phyloP scores from a whole-genome alignment of 1,139 yeast genomes.

The Wickerhamomyces sp. region DNA sequence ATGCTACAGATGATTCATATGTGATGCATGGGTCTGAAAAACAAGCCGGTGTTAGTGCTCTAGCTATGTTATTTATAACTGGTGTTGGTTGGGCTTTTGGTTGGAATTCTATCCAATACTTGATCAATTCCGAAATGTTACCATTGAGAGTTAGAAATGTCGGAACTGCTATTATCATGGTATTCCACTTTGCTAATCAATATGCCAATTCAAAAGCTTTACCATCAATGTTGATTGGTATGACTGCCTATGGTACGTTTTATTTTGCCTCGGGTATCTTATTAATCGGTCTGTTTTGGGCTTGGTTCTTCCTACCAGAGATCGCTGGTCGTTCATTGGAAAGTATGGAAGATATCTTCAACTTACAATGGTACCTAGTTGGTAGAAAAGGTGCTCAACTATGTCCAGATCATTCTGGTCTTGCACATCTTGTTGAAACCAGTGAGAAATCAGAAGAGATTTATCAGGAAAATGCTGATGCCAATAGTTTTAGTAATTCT shows the following conservation, averaged over 20 bases:
- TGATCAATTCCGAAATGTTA: conserved; percentile 52
- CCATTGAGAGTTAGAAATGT: conserved; percentile 49
- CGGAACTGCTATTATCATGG: conserved; percentile 51
- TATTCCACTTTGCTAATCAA: conserved; percentile 53
- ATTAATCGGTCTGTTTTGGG: conserved; percentile 37
- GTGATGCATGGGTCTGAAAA: conserved; percentile 28
- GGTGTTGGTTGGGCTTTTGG: conserved; percentile 63
- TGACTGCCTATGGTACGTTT: conserved; percentile 48
- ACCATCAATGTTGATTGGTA: conserved; percentile 44
- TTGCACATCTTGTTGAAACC: neutral
- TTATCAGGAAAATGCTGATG: conserved; percentile 25
- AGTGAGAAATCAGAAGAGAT: neutral
- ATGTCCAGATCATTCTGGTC: conserved; percentile 48
- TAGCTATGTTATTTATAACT: conserved; percentile 45
- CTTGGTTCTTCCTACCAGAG: conserved; percentile 45
- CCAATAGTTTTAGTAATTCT: conserved; percentile 30
- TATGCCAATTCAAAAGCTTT: conserved; percentile 55
- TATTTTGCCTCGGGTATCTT: conserved; percentile 45
- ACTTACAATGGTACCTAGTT: conserved; percentile 50
- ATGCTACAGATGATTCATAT: conserved; percentile 31
- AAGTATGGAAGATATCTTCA: conserved; percentile 54
- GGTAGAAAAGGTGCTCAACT: conserved; percentile 46
- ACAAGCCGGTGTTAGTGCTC: conserved; percentile 42
- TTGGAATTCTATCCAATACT: conserved; percentile 52
- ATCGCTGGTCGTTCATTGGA: conserved; percentile 48